Evolutionary conservation across 768 basidiomycete genomes (phyloP), one percentile per base, ranked within the genome.

Genomic region (Mycena belliarum): DNA sequence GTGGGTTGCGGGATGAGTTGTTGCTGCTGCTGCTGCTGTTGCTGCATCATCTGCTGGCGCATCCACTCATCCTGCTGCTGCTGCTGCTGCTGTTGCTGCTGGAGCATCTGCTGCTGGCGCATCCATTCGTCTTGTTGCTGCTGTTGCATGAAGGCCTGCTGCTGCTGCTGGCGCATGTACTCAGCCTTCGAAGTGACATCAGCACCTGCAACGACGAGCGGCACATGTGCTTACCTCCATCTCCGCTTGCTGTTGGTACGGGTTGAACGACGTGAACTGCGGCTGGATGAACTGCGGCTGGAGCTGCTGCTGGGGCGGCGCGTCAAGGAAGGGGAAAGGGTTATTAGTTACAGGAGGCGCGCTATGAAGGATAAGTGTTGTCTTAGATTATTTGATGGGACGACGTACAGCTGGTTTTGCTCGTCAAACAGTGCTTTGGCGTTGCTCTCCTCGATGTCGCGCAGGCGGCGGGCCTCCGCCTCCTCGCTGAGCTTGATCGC

Each of bases 251-350:
- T 95, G 93, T 68, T 93, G 91, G 62, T 93, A 94, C 0, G 92
- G 92, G 71, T 98, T 98, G 80, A 93, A 98, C 1, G 91, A 86
- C 9, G 92, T 94, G 70, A 90, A 92, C 66, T 95, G 94, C 0
- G 91, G 90, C 63, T 89, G 89, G 43, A 80, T 75, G 68, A 81
- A 87, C 65, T 94, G 93, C 2, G 91, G 88, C 68, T 92, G 91
- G 26, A 93, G 63, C 38, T 76, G 68, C 28, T 70, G 70, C 53
- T 65, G 73, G 60, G 83, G 76, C 25, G 84, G 83, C 44, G 86
- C 79, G 67, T 93, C 81, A 59, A 79, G 75, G 52, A 85, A 70
- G 0, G 85, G 84, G 77, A 88, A 86, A 1, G 84, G 82, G 64
- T 86, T 87, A 65, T 79, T 78, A 55, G 65, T 68, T 53, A 56